Evolutionary conservation across 352 stramenopile genomes (phyloP).

Genomic region (Phytophthora sp.): DNA sequence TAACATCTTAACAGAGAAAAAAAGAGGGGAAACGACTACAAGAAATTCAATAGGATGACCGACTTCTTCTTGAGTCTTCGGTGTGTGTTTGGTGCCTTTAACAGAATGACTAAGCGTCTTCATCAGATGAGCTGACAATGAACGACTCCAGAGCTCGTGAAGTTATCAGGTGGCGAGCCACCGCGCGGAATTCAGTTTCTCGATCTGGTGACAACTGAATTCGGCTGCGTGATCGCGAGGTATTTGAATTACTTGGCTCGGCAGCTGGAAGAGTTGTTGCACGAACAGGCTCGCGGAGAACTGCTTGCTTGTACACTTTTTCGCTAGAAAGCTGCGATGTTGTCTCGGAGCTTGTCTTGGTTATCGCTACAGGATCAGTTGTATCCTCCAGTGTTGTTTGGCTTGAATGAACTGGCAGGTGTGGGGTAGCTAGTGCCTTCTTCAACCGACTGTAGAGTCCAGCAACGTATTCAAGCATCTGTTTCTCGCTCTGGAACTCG

Average conservation of each 20-base stretch:
- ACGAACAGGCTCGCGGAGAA: background rate
- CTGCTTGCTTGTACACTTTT: background rate
- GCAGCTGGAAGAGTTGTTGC: background rate
- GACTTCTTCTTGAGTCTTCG: background rate
- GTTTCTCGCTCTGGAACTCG: constrained; percentile 39
- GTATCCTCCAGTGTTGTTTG: background rate
- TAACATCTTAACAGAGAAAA: constrained; percentile 20
- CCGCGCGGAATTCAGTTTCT: constrained; percentile 49
- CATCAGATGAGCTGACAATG: constrained; percentile 43
- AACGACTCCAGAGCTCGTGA: constrained; percentile 33
- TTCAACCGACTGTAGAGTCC: constrained; percentile 48
- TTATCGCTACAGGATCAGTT: background rate
- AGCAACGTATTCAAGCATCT: constrained; percentile 42
- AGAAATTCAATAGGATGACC: background rate
- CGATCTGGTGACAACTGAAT: constrained; percentile 24
- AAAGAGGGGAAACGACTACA: constrained; percentile 17
- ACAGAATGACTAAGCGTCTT: constrained; percentile 21
- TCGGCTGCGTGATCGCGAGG: background rate
- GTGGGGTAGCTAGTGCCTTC: constrained; percentile 4
- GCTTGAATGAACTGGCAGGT: background rate
- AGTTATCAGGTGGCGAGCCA: constrained; percentile 41
- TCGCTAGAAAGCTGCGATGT: background rate
- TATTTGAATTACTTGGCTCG: background rate
- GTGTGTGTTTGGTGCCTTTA: background rate
- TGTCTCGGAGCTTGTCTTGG: background rate